A percentile compares a stretch with the other conserved stretches of the same genome.
Evolutionary conservation across 2,329 filamentous ascomycete species (phyloP).

Genomic region (Colletotrichum sp.): DNA sequence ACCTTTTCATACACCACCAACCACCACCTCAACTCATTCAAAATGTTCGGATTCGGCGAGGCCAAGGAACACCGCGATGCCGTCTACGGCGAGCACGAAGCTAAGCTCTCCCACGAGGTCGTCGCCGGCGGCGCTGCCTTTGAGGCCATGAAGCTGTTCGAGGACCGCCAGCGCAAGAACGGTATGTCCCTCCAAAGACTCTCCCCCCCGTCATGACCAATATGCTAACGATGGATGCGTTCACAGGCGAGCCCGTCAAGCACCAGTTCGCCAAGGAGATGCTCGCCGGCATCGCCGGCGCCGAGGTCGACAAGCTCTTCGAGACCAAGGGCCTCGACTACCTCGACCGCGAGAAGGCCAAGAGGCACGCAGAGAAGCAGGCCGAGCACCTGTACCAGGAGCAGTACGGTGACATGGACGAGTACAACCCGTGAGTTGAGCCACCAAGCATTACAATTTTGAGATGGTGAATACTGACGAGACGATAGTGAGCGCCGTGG

Average conservation of each 20-base stretch:
- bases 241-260: conserved; percentile 68
- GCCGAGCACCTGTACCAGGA: conserved; percentile 66
- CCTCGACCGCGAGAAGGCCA: conserved; percentile 62
- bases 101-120: conserved; percentile 64
- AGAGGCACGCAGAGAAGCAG: conserved; percentile 62
- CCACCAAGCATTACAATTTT: background rate
- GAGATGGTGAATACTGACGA: background rate
- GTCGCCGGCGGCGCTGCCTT: conserved; percentile 79
- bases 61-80: conserved; percentile 25
- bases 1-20: background rate
- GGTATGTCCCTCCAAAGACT: conserved; percentile 46
- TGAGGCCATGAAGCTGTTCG: conserved; percentile 80
- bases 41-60: conserved; percentile 24
- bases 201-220: background rate
- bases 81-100: conserved; percentile 31
- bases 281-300: conserved; percentile 73
- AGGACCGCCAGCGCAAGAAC: conserved; percentile 74
- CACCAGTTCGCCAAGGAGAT: conserved; percentile 82
- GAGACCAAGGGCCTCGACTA: conserved; percentile 73
- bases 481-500: background rate
- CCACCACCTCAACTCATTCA: background rate
- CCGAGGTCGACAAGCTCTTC: conserved; percentile 77
- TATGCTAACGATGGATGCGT: background rate
- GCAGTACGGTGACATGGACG: conserved; percentile 58
- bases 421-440: conserved; percentile 62